A percentile compares a stretch with the other conserved stretches of the same genome.
These are phyloP conservation scores for Melastoma malabathricum DNA, from an alignment of 345 rosid species.

Conservation along the genomic window DNA sequence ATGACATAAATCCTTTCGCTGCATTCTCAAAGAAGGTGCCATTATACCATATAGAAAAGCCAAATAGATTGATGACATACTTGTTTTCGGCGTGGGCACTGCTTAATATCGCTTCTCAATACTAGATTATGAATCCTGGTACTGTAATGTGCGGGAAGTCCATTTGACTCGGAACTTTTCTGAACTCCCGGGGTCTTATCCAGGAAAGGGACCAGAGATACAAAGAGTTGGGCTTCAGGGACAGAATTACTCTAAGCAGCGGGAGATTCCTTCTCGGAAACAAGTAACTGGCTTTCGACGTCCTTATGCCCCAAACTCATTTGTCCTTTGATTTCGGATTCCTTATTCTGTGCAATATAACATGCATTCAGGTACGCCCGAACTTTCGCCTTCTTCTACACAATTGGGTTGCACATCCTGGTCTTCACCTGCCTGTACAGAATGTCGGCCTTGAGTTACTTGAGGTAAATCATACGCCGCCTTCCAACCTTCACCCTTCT, in stretches of 20 bases:
- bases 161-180: no score
- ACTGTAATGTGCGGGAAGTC: no score
- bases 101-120: no score
- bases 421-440: slow-evolving; percentile 92
- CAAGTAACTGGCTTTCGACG: slow-evolving; percentile 31
- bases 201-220: slow-evolving; percentile 93
- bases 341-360: not conserved
- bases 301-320: not conserved
- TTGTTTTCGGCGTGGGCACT: no score
- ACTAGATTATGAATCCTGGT: no score
- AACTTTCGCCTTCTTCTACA: slow-evolving; percentile 85
- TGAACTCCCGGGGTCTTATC: no score
- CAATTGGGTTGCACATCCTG: slow-evolving; percentile 72
- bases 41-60: not conserved
- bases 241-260: slow-evolving; percentile 83
- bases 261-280: slow-evolving; percentile 89
- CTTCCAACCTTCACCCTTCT: not conserved
- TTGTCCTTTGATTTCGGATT: no score
- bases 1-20: slow-evolving; percentile 95
- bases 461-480: slow-evolving; percentile 33
- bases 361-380: slow-evolving; percentile 61
- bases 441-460: slow-evolving; percentile 87
- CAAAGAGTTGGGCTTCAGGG: slow-evolving; percentile 95
- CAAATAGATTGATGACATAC: no score
- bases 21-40: slow-evolving; percentile 88